Percentiles rank a stretch among this genome's conserved stretches.
Conservation (phyloP, 768 basidiomycete species). For the Agrocybe chaxingu region DNA sequence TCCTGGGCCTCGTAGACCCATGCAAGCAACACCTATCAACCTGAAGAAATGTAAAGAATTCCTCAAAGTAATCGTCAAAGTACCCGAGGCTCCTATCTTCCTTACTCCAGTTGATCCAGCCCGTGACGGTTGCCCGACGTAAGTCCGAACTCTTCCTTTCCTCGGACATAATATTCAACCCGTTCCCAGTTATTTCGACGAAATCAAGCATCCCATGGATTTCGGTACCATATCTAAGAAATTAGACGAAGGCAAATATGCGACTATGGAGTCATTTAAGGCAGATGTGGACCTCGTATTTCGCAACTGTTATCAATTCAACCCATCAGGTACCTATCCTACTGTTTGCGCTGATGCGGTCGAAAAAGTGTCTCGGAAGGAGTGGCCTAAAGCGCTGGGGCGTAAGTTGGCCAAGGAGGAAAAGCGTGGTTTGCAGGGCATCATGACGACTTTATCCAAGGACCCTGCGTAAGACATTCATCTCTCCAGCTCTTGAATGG, state of each 20-base stretch:
- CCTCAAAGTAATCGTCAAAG: conserved; percentile 52
- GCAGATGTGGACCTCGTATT: conserved; percentile 82
- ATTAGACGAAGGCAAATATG: conserved; percentile 64
- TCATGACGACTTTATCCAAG: conserved; percentile 67
- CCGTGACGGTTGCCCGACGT: conserved; percentile 88
- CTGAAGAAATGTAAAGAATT: conserved; percentile 82
- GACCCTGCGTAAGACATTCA: conserved; percentile 56
- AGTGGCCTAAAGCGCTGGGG: conserved; percentile 80
- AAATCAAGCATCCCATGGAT: conserved; percentile 93
- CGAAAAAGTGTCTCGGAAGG: conserved; percentile 75
- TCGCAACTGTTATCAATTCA: conserved; percentile 90
- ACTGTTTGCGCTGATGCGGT: conserved; percentile 67
- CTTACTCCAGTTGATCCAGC: conserved; percentile 79
- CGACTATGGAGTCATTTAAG: conserved; percentile 78
- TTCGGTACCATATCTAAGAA: conserved; percentile 77
- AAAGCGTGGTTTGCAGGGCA: conserved; percentile 70
- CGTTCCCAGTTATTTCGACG: conserved; percentile 75
- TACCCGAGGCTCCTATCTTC: conserved; percentile 75
- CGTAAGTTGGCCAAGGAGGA: conserved; percentile 74
- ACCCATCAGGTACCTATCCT: conserved; percentile 77
- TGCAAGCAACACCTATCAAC: conserved; percentile 55
- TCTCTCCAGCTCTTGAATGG: not conserved
- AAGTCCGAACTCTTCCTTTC: conserved; percentile 26
- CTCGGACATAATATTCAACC: conserved; percentile 7
- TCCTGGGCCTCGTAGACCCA: conserved; percentile 34